Base-by-base conservation (phyloP, 176 grass and related monocot genomes). In the Dactylis glomerata region DNA sequence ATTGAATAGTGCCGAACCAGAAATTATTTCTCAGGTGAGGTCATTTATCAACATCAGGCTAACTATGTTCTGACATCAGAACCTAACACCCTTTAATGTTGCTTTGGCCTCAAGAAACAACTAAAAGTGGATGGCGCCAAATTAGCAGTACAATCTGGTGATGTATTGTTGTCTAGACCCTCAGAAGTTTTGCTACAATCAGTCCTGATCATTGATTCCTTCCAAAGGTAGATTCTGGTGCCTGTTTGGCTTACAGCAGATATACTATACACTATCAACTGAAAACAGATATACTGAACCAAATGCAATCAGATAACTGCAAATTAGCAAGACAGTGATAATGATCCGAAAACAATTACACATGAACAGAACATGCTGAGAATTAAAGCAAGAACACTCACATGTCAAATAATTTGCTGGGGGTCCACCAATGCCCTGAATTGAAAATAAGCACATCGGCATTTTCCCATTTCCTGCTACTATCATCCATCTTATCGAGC, bases 351-450 rank as follows among this genome's bases (percentile, higher is more conserved):
- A 41, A 19, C 37, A 45, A 73, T 47, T 32, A 63, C 31, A 23
- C 22, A 76, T 47, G 15, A 81, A 83, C 22, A 83, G 42, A 75
- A 24, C 7, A 54, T 54, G 19, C 2, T 31, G 0, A 1, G 1
- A 33, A 76, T 44, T 79, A 26, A 23, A 88, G 28, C 6, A 56
- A 82, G 67, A 88, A 27, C 72, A 92, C 93, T 99, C 91, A 99
- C 96, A 99, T 89, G 65, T 99, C 96, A 89, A 96, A 99, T 58
- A 99, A 83, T 88, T 99, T 99, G 86, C 89, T 96, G 41, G 93
- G 89, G 41, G 91, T 99, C 96, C 96, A 99, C 96, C 96, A 99
- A 79, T 99, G 96, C 20, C 96, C 96, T 42, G 93, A 99, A 26
- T 99, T 99, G 85, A 99, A 99, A 76, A 99, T 92, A 47, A 99